Evolutionary conservation across 768 basidiomycete genomes (phyloP).

Genomic region (Lanmaoa rubissima): DNA sequence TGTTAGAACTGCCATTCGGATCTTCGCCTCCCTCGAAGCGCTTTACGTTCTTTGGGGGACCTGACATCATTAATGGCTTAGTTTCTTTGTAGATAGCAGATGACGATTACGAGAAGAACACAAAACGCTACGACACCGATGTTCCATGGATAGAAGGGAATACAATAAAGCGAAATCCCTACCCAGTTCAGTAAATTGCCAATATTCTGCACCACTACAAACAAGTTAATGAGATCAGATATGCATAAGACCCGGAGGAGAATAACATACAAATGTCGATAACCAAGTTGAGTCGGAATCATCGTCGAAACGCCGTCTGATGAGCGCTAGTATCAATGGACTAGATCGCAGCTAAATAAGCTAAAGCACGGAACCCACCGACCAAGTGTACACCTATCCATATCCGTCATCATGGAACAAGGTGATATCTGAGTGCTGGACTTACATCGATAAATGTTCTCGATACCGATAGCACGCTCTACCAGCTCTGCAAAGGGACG

Average conservation of each 20-base stretch:
- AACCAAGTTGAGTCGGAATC: slow-evolving; percentile 43
- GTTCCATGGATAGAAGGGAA: neutral
- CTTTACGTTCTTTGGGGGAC: slow-evolving; percentile 36
- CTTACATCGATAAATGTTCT: slow-evolving; percentile 44
- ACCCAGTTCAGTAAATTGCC: slow-evolving; percentile 48
- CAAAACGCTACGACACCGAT: neutral
- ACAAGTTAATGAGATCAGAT: slow-evolving; percentile 6
- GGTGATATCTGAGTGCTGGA: neutral
- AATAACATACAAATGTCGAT: slow-evolving; percentile 41
- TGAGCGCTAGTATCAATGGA: neutral
- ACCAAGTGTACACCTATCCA: slow-evolving; percentile 42
- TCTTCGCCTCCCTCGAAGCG: slow-evolving; percentile 47
- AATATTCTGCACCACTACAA: slow-evolving; percentile 40
- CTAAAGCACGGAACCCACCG: slow-evolving; percentile 27
- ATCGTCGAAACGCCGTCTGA: slow-evolving; percentile 54
- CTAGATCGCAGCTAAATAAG: neutral
- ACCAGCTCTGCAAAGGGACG: slow-evolving; percentile 39
- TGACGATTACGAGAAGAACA: neutral
- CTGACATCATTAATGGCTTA: slow-evolving; percentile 9
- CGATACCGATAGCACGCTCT: slow-evolving; percentile 36
- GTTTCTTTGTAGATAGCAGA: neutral
- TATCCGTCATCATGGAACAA: neutral
- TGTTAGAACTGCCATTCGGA: slow-evolving; percentile 45
- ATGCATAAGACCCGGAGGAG: slow-evolving; percentile 7
- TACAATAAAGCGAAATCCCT: neutral